Evolutionary conservation across 805 yeast species (phyloP), one percentile per base, ranked within the genome.

Genomic region (Candida orba): DNA sequence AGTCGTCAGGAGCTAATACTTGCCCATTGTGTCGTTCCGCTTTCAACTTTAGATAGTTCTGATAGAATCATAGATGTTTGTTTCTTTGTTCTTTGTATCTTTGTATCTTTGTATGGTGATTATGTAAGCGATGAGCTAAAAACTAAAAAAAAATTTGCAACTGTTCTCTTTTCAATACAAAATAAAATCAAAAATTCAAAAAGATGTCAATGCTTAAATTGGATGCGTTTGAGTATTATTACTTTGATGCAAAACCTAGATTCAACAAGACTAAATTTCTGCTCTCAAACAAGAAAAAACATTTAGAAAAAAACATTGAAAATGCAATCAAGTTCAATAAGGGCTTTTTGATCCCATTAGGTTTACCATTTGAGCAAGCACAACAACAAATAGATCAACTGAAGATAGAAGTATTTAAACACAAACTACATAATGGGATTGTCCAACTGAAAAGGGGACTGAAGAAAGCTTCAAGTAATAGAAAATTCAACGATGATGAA

Each of bases 1-100:
- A 87, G 68, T 89, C 95, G 52, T 85, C 95, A 13, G 95, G 93
- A 34, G 76, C 86, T 43, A 85, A 87, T 52, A 84, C 96, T 2
- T 93, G 99, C 68, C 99, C 99, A 34, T 69, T 93, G 58, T 93
- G 99, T 67, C 82, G 99, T 57, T 65, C 80, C 15, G 63, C 77
- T 1, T 80, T 81, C 55, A 73, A 71, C 50, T 76, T 76, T 53
- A 66, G 51, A 44, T 54, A 32, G 23, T 4, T n/a, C 14, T 30
- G n/a, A 5, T 20, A 20, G 5, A 20, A 20, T 20, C 4, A 20
- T 20, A 20, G 22, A 20, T 20, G 22, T 20, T 20, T 20, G n/a
- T 20, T 20, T 20, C 4, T 20, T 20, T 20, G 22, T 20, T 4
- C 22, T 20, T 20, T 20, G 22, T 20, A 5, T n/a, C 22, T 20